Evolutionary conservation across 331 rosid genomes (phyloP), one percentile per base, ranked within the genome.

Genomic region (Rosa hybrid): DNA sequence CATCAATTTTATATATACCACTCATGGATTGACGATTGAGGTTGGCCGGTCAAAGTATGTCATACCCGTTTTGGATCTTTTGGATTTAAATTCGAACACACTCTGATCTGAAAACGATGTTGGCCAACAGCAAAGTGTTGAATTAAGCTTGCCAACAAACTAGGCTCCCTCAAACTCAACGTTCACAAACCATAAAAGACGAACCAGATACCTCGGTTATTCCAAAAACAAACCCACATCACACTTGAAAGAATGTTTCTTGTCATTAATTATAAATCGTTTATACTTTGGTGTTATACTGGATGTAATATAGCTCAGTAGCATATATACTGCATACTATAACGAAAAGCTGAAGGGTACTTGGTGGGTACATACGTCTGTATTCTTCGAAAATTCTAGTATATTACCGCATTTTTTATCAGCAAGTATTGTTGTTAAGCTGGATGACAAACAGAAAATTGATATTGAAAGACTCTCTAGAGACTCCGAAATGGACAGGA

Each of bases 401-500:
- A 68, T 39, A 34, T 34, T 48, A 23, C 76, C 76, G n/a, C 44
- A 49, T 23, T 72, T 27, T 23, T 72, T 27, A 16, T 27, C 62
- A 49, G 11, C 16, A 12, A 8, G 3, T 50, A 12, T 49, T n/a
- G 23, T 42, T 21, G 18, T 71, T 12, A 42, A 21, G 69, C 6
- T 54, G 42, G 44, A 65, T 67, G 71, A 67, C 70, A 64, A 64
- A 13, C 70, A 64, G 42, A 25, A 30, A 41, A 48, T 48, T 13
- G 8, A n/a, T 48, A 25, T 18, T 62, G 60, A 62, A 76, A 44
- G 71, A 42, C 63, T 56, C 65, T 60, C 39, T 34, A 21, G 38
- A 60, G 79, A 46, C 78, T 48, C 45, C 25, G 25, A 68, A 71
- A 71, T 76, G 49, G 75, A 75, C 75, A 76, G 9, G 4, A 67